phyloP scores from a whole-genome alignment of 345 rosid genomes.

The Cardamine resedifolia region DNA sequence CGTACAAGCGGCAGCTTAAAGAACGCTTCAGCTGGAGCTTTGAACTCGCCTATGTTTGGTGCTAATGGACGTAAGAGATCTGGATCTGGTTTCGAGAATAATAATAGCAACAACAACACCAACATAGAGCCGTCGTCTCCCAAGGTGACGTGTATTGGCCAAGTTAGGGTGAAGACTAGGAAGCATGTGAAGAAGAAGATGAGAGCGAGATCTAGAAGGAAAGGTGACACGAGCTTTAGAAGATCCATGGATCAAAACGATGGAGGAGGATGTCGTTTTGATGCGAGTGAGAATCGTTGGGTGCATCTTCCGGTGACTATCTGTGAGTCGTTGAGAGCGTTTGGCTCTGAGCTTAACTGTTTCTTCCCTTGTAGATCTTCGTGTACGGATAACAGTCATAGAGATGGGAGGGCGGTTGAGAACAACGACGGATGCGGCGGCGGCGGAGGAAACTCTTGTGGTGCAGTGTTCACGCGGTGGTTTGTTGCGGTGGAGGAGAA shows the following conservation, averaged over 20 bases:
- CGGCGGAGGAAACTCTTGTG: slow-evolving; percentile 49
- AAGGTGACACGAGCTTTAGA: slow-evolving; percentile 68
- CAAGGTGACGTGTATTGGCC: slow-evolving; percentile 96
- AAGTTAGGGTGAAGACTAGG: slow-evolving; percentile 95
- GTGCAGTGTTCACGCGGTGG: slow-evolving; percentile 83
- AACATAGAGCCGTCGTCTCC: slow-evolving; percentile 81
- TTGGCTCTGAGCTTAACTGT: slow-evolving; percentile 87
- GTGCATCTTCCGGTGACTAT: slow-evolving; percentile 80
- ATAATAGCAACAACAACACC: background rate
- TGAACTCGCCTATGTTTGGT: slow-evolving; percentile 88
- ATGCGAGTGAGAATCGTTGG: slow-evolving; percentile 53
- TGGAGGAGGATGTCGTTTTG: slow-evolving; percentile 29
- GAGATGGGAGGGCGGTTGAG: slow-evolving; percentile 38
- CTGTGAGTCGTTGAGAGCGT: slow-evolving; percentile 76
- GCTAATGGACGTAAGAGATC: slow-evolving; percentile 58
- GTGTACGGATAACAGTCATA: slow-evolving; percentile 43
- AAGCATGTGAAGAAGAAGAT: slow-evolving; percentile 82
- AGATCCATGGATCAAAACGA: slow-evolving; percentile 39
- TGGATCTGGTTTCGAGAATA: slow-evolving; percentile 47
- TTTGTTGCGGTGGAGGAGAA: slow-evolving; percentile 72
- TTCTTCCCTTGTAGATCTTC: slow-evolving; percentile 82
- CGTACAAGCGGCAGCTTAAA: slow-evolving; percentile 68
- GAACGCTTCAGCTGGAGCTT: slow-evolving; percentile 52
- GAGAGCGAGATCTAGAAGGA: slow-evolving; percentile 61
- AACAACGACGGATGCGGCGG: slow-evolving; percentile 35